Base-by-base conservation (phyloP, 345 rosid species). In the Streptanthus diversifolius region DNA sequence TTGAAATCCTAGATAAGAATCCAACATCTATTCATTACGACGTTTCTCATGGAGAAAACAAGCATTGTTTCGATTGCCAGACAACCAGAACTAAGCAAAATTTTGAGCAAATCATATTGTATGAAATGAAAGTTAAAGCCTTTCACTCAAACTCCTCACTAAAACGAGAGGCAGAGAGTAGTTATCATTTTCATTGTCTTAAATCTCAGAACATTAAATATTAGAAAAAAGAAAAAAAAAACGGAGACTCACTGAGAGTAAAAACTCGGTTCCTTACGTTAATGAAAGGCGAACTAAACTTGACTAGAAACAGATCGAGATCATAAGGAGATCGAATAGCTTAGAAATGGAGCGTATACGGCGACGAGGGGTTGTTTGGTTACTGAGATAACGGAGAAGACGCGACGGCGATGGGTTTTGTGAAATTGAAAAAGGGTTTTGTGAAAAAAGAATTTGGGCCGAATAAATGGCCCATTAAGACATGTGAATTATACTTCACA, bases 351-450 rank as follows among this genome's bases (percentile, higher is more conserved):
- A 44, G 27, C 54, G 15, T 62, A 41, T 25, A 44, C 66, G 49
- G 65, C 48, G 53, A 62, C 3, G 67, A 43, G 67, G 7, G 35
- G 19, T 24, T 12, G 30, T 21, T 55, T 32, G 61, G 59, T 54
- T 14, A 33, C 25, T 17, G 48, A 10, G 65, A 41, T 41, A 62
- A 5, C 66, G 66, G 52, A 41, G 51, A 52, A 41, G 37, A 41
- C 29, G 25, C 48, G 65, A 41, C 44, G 65, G 33, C 48, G 65
- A 60, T 60, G 33, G 48, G 62, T 56, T 56, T 51, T 41, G 56
- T 51, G 12, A 13, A 6, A 13, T 14, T 52, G n/a, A 0, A 30
- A 52, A 25, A 52, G 57, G 57, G 57, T 52, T 52, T 27, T 13
- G 14, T 25, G 0, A 48, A 51, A 48, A 51, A 11, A 22, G 9